These are phyloP conservation scores for Coniosporium tulheliwenetii DNA, from an alignment of 2,329 filamentous ascomycete species.

Conservation along the genomic window DNA sequence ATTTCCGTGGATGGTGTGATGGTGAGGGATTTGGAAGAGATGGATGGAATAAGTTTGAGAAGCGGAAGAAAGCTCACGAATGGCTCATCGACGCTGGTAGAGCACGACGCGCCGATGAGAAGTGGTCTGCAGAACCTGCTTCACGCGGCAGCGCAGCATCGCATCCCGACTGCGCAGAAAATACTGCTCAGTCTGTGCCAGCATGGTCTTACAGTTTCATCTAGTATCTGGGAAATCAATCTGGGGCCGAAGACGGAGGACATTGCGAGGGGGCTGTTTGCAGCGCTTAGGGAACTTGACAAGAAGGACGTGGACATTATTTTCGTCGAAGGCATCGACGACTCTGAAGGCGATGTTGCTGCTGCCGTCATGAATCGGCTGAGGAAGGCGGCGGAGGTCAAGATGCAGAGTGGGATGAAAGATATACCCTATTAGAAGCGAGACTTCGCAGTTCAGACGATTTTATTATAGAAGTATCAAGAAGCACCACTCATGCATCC, in stretches of 20 bases:
- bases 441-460: no score
- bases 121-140: conserved; percentile 15
- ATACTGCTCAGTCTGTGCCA: neutral
- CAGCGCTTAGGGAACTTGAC: conserved; percentile 73
- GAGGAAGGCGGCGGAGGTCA: conserved; percentile 30
- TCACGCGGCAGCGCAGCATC: conserved; percentile 10
- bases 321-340: conserved; percentile 73
- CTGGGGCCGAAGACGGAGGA: conserved; percentile 55
- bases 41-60: neutral
- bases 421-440: no score
- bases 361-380: conserved; percentile 45
- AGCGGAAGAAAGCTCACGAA: neutral
- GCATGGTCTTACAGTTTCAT: conserved; percentile 1
- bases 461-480: no score
- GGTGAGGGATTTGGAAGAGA: neutral
- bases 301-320: conserved; percentile 65
- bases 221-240: conserved; percentile 45
- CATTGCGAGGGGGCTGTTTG: conserved; percentile 80
- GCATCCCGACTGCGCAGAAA: neutral
- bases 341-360: conserved; percentile 59
- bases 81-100: neutral
- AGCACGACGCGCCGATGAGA: neutral
- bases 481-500: no score
- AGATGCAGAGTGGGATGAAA: conserved; percentile 6
- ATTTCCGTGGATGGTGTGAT: neutral